Conservation (phyloP, 805 yeast genomes). For the Myxozyma sirexii region DNA sequence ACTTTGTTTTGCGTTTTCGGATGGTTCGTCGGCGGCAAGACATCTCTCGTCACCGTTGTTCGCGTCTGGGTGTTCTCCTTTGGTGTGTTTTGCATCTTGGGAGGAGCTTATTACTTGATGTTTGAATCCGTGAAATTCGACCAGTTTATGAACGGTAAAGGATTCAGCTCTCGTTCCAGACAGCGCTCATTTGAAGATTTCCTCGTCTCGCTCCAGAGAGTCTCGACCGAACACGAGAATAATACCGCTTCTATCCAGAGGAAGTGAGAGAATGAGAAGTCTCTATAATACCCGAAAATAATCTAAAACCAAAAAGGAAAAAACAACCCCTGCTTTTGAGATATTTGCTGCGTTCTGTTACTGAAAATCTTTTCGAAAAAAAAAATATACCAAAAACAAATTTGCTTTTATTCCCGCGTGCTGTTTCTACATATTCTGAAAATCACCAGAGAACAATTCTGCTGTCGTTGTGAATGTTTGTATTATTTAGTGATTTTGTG, state of each 20-base stretch:
- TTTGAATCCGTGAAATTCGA: conserved; percentile 55
- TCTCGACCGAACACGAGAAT: conserved; percentile 56
- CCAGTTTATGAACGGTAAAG: conserved; percentile 58
- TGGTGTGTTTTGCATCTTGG: conserved; percentile 94
- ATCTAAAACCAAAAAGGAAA: too few species aligned
- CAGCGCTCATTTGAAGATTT: conserved; percentile 59
- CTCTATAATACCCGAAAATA: background rate
- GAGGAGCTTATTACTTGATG: conserved; percentile 95
- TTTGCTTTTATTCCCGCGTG: too few species aligned
- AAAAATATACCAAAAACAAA: too few species aligned
- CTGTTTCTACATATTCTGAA: too few species aligned
- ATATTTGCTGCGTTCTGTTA: too few species aligned
- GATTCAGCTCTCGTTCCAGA: conserved; percentile 38
- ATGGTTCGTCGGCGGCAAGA: conserved; percentile 97
- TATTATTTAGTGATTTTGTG: background rate
- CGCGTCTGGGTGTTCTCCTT: conserved; percentile 93
- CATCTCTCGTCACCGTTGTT: conserved; percentile 90
- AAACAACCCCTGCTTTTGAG: background rate
- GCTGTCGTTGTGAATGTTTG: too few species aligned
- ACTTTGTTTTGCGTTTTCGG: conserved; percentile 92
- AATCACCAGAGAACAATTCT: too few species aligned
- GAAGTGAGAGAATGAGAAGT: background rate
- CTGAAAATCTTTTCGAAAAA: too few species aligned
- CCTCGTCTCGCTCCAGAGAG: conserved; percentile 64
- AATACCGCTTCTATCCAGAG: conserved; percentile 40